Base-by-base conservation (phyloP, 2,329 filamentous ascomycete genomes). In the Xylaria digitata region DNA sequence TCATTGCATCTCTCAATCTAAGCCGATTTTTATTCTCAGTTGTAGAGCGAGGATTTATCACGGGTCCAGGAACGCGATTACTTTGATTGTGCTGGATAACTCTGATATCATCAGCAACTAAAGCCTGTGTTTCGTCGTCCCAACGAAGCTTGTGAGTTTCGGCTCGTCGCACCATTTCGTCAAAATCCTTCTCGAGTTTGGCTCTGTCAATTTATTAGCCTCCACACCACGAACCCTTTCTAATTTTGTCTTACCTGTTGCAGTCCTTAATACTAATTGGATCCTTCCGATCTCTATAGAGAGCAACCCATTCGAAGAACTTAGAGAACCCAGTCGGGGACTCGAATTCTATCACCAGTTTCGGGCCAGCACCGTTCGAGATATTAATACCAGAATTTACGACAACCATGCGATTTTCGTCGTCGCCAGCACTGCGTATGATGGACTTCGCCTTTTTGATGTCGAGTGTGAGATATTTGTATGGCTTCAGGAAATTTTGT, bases 1-100 rank as follows among this genome's bases (percentile, higher is more conserved):
- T 68, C 73, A 76, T 74, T 42, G 55, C 19, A 40, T 75, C 70
- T 63, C 73, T 75, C 32, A 71, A 23, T 67, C 70, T 76, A 17
- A 30, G 46, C 21, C 55, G 60, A 11, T 32, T 34, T 21, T 32
- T 46, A 19, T 45, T n/a, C 19, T 40, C 48, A 19, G 63, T 46
- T 34, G 57, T 13, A 37, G 34, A 23, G 37, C 23, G 6, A 21
- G 9, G 4, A 13, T 48, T 30, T 43, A 48, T 66, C 23, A 49
- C 42, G 17, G 46, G 5, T 17, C 59, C 48, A 48, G 43, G 40
- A 21, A 52, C 32, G 43, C 66, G 67, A 52, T 17, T 42, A 7
- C 63, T 60, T 5, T 34, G 52, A 55, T 76, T 76, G 15, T 73
- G 68, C 57, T 73, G 56, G 4, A 75, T 74, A 21, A 77, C 64